These are phyloP conservation scores for Thalassiosira mediterranea DNA, from an alignment of 352 stramenopile genomes.

Conservation along the genomic window DNA sequence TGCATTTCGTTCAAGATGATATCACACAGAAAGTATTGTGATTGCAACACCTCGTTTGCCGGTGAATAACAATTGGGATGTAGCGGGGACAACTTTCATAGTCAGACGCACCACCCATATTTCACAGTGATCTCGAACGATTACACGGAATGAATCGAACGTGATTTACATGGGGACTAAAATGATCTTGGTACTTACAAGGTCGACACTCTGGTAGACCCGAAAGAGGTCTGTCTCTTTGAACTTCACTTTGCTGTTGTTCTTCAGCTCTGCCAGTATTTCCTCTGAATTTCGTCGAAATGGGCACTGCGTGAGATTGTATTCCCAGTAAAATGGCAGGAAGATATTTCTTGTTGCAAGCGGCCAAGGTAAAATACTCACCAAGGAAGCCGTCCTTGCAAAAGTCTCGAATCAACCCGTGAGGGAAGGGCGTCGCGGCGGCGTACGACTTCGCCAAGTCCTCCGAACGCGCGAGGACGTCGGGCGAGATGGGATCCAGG, in stretches of 20 bases:
- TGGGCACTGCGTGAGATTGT: constrained; percentile 1
- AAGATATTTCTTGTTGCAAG: neutral
- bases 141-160: too few relatives aligned
- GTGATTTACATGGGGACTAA: neutral
- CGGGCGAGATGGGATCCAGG: constrained; percentile 36
- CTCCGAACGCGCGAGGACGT: constrained; percentile 9
- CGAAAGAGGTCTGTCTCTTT: constrained; percentile 94
- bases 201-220: constrained; percentile 91
- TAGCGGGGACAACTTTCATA: too few relatives aligned
- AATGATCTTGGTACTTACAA: constrained; percentile 72
- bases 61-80: too few relatives aligned
- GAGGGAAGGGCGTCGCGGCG: constrained; percentile 34
- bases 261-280: constrained; percentile 85
- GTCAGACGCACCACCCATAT: too few relatives aligned
- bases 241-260: constrained; percentile 88
- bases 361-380: constrained; percentile 10
- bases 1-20: too few relatives aligned
- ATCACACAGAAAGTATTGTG: too few relatives aligned
- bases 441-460: constrained; percentile 28
- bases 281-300: constrained; percentile 22
- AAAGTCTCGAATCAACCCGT: constrained; percentile 58
- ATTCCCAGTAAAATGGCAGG: too few relatives aligned
- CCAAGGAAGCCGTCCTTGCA: constrained; percentile 49
- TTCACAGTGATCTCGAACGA: too few relatives aligned
- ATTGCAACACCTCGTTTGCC: too few relatives aligned